Base-by-base conservation (phyloP, 2,329 filamentous ascomycete genomes). In the Rhynchosporium secalis region DNA sequence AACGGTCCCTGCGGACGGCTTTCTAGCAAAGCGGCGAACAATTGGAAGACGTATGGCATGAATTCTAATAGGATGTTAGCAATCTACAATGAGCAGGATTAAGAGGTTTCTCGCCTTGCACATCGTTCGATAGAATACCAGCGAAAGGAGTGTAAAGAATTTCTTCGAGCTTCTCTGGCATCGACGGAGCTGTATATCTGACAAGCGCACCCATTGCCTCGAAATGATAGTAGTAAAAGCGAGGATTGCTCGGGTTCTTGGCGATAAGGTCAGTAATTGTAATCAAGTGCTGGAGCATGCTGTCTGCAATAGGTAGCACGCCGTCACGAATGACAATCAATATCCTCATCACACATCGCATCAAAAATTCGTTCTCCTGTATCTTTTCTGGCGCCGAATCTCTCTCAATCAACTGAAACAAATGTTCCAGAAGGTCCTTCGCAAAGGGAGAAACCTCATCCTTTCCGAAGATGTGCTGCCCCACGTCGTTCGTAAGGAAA, bases 171-270 rank as follows among this genome's bases (percentile, higher is more conserved):
- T 89, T 86, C 33, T 86, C 83, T 9, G 90, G 86, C 67, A 91
- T 85, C 3, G 82, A 81, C 65, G 78, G 88, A 73, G 81, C 91
- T 78, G 82, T 87, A 81, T 83, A 91, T 78, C 80, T 86, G 61
- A 98, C 90, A 54, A 99, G 82, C 15, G 95, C 94, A 40, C 95
- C 95, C 51, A 99, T 80, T 3, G 92, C 91, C 78, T 99, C 95
- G 66, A 99, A 99, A 75, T 96, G 92, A 76, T 94, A 99, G 80
- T 99, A 99, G 78, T 97, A 97, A 79, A 99, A 99, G 12, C 92
- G 86, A 2, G 95, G 95, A 76, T 99, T 99, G 79, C 93, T 97
- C 0, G 95, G 95, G 76, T 99, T 99, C 70, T 89, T 85, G 73
- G 92, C 89, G 76, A 98, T 98, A 69, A 96, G 88, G 71, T 90